These are phyloP conservation scores for Lagerstroemia speciosa DNA, from an alignment of 345 rosid genomes.

Conservation along the genomic window DNA sequence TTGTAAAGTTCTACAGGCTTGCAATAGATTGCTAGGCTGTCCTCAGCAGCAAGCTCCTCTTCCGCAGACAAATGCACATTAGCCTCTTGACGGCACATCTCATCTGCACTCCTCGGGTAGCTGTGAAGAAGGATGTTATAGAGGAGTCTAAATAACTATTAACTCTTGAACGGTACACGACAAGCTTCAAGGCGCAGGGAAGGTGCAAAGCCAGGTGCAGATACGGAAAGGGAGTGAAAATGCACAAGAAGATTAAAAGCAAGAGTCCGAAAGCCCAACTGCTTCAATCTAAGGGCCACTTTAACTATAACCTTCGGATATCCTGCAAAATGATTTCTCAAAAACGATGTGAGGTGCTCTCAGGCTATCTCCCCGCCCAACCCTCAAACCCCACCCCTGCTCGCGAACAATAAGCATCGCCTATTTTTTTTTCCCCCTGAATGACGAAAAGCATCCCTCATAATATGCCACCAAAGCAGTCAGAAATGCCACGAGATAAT, in stretches of 20 bases:
- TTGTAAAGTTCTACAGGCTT: conserved; percentile 97
- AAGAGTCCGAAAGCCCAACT: not conserved
- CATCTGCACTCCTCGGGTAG: conserved; percentile 71
- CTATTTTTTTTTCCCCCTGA: too few relatives aligned
- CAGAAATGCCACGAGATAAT: not conserved
- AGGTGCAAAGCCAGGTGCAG: not conserved
- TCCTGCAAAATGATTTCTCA: not conserved
- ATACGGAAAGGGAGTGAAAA: not conserved
- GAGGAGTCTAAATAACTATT: not conserved
- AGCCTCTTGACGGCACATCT: conserved; percentile 90
- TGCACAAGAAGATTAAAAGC: not conserved
- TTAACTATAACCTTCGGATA: not conserved
- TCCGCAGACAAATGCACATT: conserved; percentile 68
- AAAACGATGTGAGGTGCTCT: not conserved
- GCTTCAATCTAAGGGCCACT: too few relatives aligned
- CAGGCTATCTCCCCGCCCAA: not conserved
- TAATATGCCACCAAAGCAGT: not conserved
- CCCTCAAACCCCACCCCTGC: too few relatives aligned
- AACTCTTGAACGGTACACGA: not conserved
- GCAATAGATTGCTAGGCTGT: conserved; percentile 75
- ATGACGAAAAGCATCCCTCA: not conserved
- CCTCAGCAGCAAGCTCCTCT: conserved; percentile 87
- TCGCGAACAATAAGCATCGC: too few relatives aligned
- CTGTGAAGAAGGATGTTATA: conserved; percentile 19
- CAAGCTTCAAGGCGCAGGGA: not conserved